Conservation (phyloP, 257 asterid genomes). For the Marsdenia floribunda region DNA sequence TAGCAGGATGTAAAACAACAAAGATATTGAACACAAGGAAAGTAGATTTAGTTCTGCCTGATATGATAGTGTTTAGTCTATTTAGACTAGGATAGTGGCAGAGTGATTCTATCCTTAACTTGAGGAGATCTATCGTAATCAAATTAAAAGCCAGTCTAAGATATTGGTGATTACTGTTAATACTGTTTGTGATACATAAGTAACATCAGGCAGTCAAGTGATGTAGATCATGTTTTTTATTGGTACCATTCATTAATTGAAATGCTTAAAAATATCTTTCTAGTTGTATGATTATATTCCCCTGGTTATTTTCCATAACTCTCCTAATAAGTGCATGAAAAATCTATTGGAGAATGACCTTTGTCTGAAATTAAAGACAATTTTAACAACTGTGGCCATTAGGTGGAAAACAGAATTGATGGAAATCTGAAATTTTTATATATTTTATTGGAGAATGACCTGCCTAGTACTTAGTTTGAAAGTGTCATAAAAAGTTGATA, state of each 20-base stretch:
- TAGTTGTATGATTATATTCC: background rate
- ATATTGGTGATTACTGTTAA: background rate
- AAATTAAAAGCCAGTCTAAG: background rate
- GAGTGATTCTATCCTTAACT: background rate
- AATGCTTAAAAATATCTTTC: background rate
- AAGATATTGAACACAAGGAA: background rate
- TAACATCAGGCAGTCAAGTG: background rate
- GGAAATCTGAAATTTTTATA: background rate
- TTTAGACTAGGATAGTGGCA: background rate
- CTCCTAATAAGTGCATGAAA: background rate
- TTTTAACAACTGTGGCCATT: background rate
- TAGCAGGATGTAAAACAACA: background rate
- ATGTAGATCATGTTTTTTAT: background rate
- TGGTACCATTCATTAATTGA: background rate
- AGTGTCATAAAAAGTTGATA: constrained; percentile 12
- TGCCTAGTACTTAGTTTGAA: constrained; percentile 10
- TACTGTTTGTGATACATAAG: background rate
- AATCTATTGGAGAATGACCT: background rate
- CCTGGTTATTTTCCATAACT: background rate
- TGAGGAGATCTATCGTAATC: background rate
- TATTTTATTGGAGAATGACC: background rate
- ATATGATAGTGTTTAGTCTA: background rate
- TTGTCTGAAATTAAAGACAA: background rate
- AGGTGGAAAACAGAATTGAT: background rate
- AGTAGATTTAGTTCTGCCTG: background rate